Evolutionary conservation across 2,329 filamentous ascomycete species (phyloP).

Genomic region (Ophiosphaerella korrae): DNA sequence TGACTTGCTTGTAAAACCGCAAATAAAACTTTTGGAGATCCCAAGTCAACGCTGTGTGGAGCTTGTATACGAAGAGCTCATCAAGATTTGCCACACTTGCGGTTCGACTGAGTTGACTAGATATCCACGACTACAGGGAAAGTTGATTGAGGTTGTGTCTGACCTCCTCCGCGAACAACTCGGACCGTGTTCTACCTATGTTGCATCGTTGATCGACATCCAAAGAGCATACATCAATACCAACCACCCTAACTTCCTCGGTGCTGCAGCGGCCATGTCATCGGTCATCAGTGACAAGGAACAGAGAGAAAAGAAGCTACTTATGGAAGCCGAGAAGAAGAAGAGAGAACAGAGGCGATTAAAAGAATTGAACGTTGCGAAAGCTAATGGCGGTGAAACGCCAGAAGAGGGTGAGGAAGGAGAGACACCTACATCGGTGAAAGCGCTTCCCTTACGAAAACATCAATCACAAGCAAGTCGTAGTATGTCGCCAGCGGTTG

Average conservation of each 20-base stretch:
- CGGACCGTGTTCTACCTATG: constrained; percentile 86
- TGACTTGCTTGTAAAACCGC: constrained; percentile 94
- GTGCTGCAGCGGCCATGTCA: constrained; percentile 95
- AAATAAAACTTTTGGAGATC: constrained; percentile 95
- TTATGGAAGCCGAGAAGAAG: constrained; percentile 81
- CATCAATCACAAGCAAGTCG: constrained; percentile 66
- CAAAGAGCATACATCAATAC: constrained; percentile 99
- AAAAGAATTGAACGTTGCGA: constrained; percentile 76
- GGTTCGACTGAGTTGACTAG: constrained; percentile 91
- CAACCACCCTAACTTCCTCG: constrained; percentile 97
- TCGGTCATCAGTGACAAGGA: constrained; percentile 94
- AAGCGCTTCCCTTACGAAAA: constrained; percentile 64
- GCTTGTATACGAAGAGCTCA: constrained; percentile 96
- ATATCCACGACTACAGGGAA: constrained; percentile 90
- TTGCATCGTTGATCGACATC: constrained; percentile 95
- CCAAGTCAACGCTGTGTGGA: constrained; percentile 97
- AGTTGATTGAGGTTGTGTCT: constrained; percentile 97
- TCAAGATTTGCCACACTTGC: constrained; percentile 99
- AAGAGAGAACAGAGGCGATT: constrained; percentile 81
- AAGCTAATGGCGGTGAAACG: constrained; percentile 54
- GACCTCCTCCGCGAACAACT: constrained; percentile 91
- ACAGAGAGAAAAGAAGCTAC: constrained; percentile 85
- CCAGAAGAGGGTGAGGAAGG: constrained; percentile 68
- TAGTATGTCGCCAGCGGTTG: constrained; percentile 82
- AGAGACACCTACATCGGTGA: constrained; percentile 58